phyloP scores from a whole-genome alignment of 108 stramenopile genomes.

The Skeletonema potamos region DNA sequence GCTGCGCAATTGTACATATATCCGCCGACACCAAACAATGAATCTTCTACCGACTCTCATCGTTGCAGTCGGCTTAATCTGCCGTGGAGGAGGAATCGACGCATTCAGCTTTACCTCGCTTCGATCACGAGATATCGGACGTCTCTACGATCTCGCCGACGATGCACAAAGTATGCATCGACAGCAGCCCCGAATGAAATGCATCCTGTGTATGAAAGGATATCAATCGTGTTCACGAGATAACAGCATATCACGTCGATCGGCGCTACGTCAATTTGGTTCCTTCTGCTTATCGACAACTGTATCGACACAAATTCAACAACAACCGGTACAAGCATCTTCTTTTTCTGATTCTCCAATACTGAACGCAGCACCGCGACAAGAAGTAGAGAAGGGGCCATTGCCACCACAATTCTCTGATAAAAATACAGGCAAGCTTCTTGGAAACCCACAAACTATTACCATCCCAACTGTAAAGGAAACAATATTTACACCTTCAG shows the following conservation, averaged over 20 bases:
- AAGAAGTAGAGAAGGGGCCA: not conserved
- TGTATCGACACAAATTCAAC: not conserved
- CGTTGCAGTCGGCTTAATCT: not conserved
- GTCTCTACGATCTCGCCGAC: not conserved
- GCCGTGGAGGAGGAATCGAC: not conserved
- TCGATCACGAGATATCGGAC: not conserved
- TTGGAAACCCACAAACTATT: not conserved
- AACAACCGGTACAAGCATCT: not conserved
- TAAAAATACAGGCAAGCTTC: not conserved
- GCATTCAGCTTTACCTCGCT: not conserved
- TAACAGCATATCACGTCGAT: not conserved
- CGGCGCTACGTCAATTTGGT: not conserved
- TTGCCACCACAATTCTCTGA: not conserved
- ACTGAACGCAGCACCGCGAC: not conserved
- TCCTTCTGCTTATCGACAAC: not conserved
- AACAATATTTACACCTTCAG: not conserved
- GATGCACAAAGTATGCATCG: not conserved
- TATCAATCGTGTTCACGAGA: not conserved
- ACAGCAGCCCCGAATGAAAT: not conserved
- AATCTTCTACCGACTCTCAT: not conserved
- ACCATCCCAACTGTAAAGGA: too few species aligned
- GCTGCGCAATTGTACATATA: not conserved
- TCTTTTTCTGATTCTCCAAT: constrained; percentile 1
- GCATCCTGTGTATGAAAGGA: not conserved
- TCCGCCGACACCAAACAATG: not conserved